Conservation (phyloP, 441 rosid species). For the Adansonia rubrostipa region DNA sequence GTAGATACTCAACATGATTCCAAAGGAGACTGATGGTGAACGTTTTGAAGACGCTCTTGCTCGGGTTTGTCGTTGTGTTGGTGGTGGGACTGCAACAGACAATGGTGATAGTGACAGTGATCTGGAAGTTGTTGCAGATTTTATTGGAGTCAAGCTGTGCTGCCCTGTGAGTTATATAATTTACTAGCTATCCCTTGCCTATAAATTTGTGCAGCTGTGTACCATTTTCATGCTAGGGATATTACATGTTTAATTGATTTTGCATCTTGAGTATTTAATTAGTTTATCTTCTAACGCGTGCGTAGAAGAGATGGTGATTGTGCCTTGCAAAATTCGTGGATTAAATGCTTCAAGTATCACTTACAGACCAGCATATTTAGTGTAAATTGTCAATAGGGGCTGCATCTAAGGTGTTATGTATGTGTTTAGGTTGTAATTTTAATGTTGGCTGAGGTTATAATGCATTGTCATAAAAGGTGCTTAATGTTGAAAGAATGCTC, state of each 20-base stretch:
- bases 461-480: not conserved
- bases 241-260: not conserved
- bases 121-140: slow-evolving; percentile 96
- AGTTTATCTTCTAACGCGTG: not conserved
- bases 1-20: slow-evolving; percentile 85
- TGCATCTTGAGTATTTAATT: not conserved
- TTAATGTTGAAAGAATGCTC: not conserved
- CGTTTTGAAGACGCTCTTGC: slow-evolving; percentile 81
- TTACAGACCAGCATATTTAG: not conserved
- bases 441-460: not conserved
- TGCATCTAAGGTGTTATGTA: not conserved
- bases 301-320: not conserved
- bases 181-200: not conserved
- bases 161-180: slow-evolving; percentile 64
- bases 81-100: slow-evolving; percentile 81
- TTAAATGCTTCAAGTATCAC: not conserved
- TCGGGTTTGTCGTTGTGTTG: slow-evolving; percentile 90
- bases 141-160: slow-evolving; percentile 76
- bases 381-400: not conserved
- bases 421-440: not conserved
- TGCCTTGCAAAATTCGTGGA: not conserved
- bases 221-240: not conserved
- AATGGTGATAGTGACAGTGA: slow-evolving; percentile 97
- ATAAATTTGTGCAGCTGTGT: not conserved
- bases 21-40: slow-evolving; percentile 88